Conservation (phyloP, 306 rosid species). For the Fragaria iinumae region DNA sequence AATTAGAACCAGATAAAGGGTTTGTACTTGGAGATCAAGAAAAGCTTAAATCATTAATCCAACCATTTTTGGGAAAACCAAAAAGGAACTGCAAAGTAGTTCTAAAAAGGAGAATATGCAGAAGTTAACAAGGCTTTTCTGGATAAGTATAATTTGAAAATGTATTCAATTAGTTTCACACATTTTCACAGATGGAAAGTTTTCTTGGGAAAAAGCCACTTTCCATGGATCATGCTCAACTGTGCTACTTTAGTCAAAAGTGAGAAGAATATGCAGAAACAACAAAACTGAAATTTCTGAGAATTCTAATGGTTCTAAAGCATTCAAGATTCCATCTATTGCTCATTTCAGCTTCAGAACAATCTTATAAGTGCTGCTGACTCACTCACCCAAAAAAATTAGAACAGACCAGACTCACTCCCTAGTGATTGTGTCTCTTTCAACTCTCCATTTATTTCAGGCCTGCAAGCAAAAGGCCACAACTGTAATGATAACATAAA, state of each 20-base stretch:
- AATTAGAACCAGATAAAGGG: constrained; percentile 11
- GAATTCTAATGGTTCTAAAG: constrained; percentile 12
- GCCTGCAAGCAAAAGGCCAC: constrained; percentile 55
- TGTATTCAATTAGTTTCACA: constrained; percentile 10
- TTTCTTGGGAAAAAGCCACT: constrained; percentile 20
- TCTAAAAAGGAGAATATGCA: background rate
- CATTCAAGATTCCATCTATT: constrained; percentile 27
- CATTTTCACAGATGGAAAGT: constrained; percentile 23
- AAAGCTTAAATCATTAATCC: constrained; percentile 31
- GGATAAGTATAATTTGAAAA: background rate
- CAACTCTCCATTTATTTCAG: constrained; percentile 29
- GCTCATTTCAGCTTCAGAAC: constrained; percentile 23
- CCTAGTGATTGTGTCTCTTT: constrained; percentile 40
- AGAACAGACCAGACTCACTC: constrained; percentile 27
- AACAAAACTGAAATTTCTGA: constrained; percentile 31
- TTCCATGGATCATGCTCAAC: constrained; percentile 27
- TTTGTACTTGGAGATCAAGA: constrained; percentile 34
- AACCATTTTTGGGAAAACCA: constrained; percentile 36
- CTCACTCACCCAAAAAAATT: constrained; percentile 34
- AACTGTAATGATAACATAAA: constrained; percentile 47
- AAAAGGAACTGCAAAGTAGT: constrained; percentile 27
- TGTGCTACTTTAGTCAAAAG: constrained; percentile 18
- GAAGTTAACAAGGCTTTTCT: background rate
- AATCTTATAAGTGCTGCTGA: constrained; percentile 21
- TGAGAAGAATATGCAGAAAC: constrained; percentile 26